Percentiles rank a stretch among this genome's conserved stretches.
These are phyloP conservation scores for Peronospora tabacina DNA, from an alignment of 352 stramenopile species.

Conservation along the genomic window DNA sequence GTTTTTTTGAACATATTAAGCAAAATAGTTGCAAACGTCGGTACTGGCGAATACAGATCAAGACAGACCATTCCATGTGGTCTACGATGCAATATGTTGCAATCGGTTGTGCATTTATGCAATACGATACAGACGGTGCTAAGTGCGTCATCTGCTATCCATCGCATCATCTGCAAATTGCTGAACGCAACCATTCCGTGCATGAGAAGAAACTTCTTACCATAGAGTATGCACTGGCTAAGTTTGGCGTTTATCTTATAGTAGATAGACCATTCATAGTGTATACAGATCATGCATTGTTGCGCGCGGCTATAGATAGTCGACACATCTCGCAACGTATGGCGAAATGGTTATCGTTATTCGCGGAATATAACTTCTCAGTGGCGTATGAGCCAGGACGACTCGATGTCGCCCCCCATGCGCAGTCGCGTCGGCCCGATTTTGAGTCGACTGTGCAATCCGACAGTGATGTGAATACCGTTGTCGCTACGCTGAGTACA, in stretches of 20 bases:
- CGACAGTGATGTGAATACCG: too few relatives aligned
- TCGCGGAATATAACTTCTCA: not conserved
- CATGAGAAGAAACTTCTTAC: not conserved
- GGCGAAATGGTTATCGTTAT: not conserved
- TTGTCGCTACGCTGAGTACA: too few relatives aligned
- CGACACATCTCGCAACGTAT: not conserved
- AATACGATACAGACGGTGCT: not conserved
- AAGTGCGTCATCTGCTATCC: not conserved
- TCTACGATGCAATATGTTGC: not conserved
- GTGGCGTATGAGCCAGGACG: not conserved
- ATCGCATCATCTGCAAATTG: not conserved
- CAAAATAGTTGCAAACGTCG: too few relatives aligned
- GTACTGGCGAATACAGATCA: too few relatives aligned
- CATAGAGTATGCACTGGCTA: slow-evolving; percentile 1
- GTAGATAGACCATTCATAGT: not conserved
- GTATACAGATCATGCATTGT: too few relatives aligned
- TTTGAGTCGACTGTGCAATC: too few relatives aligned
- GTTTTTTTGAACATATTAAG: too few relatives aligned
- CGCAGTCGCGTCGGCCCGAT: not conserved
- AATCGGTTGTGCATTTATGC: not conserved
- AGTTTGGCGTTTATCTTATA: not conserved
- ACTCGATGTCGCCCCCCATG: not conserved
- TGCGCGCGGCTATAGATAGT: too few relatives aligned
- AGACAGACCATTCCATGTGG: too few relatives aligned
- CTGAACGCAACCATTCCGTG: not conserved